Base-by-base conservation (phyloP, 2,329 filamentous ascomycete species). In the Xenosphaeropsis pyriputrescens region DNA sequence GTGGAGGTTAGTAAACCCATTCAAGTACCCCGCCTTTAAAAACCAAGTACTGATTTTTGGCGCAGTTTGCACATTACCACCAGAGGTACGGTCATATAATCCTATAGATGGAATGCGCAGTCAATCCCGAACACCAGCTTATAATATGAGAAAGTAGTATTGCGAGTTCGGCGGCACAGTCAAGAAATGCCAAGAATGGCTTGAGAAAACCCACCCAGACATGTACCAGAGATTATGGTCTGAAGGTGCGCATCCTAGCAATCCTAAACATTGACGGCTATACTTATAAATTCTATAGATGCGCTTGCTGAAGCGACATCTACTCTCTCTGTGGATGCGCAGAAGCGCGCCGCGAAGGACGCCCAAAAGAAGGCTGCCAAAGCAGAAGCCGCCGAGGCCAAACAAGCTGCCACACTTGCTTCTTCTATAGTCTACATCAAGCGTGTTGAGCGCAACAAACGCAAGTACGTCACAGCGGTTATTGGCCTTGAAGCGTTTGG, bases 141-240 rank as follows among this genome's bases (percentile, higher is more conserved):
- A 49, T 36, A 14, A 45, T 35, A 40, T 17, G 45, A 41, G 44
- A 40, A 53, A 60, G 48, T 63, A 96, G 91, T 98, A 95, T 65
- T 98, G 91, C 68, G 91, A 98, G 64, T 96, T 95, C 61, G 91
- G 91, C 55, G 89, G 88, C 47, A 96, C 88, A 30, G 79, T 82
- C 17, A 94, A 86, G 63, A 98, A 95, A 65, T 98, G 91, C 65
- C 82, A 89, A 60, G 88, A 96, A 59, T 98, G 91, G 91, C 76
- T 98, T 15, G 66, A 85, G 53, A 73, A 78, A 46, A 70, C 76
- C 47, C 71, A 94, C 50, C 72, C 77, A 3, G 67, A 71, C 34
- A 64, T 95, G 57, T 93, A 93, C 61, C 61, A 72, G 44, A 67
- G 67, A 51, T 72, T 98, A 60, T 95, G 93, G 71, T 94, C 86